A percentile compares a stretch with the other conserved stretches of the same genome.
Conservation (phyloP, 768 basidiomycete species). For the Mycena belliarum region DNA sequence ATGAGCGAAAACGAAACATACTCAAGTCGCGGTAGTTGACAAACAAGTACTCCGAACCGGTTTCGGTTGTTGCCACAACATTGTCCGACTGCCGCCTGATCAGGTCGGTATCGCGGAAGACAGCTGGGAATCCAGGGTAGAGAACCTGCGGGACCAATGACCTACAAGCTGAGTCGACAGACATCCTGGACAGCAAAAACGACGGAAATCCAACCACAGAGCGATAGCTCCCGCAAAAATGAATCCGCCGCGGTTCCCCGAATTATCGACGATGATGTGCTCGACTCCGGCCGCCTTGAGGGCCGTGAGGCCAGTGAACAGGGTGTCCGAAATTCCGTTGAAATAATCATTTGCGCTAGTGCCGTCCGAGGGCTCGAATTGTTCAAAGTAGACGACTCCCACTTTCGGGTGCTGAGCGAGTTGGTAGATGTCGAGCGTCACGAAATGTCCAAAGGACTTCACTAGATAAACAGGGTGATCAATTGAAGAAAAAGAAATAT, state of each 20-base stretch:
- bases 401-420: constrained; percentile 11
- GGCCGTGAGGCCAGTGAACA: not conserved
- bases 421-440: constrained; percentile 15
- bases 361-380: constrained; percentile 11
- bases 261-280: constrained; percentile 13
- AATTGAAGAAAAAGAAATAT: not conserved
- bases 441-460: constrained; percentile 11
- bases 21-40: constrained; percentile 18
- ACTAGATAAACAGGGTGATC: no score
- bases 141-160: constrained; percentile 8
- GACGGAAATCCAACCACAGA: constrained; percentile 1
- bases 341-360: constrained; percentile 10
- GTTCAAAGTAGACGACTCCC: constrained; percentile 17
- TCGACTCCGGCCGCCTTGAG: constrained; percentile 13
- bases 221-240: constrained; percentile 9
- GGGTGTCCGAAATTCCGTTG: constrained; percentile 5
- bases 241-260: constrained; percentile 16
- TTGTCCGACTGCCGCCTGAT: constrained; percentile 17
- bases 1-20: not conserved
- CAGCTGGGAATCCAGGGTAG: not conserved
- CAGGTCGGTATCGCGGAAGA: constrained; percentile 3
- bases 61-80: constrained; percentile 8
- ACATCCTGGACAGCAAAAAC: no score
- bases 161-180: no score
- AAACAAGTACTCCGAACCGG: constrained; percentile 10